Evolutionary conservation across 306 rosid species (phyloP).

Genomic region (Inga leiocalycina): DNA sequence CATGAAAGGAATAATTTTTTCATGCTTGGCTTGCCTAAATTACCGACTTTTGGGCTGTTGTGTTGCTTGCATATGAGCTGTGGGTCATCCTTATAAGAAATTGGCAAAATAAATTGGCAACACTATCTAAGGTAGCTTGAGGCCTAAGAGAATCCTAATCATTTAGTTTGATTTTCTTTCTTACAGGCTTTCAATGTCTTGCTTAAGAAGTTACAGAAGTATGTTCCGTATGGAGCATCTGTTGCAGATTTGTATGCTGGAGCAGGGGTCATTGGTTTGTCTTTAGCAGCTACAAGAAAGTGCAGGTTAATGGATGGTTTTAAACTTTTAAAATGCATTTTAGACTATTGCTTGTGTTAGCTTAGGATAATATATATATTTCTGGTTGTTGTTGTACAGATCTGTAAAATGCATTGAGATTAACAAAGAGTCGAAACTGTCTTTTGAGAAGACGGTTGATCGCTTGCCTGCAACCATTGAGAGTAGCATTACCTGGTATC

Average conservation of each 20-base stretch:
- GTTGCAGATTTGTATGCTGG: conserved; percentile 96
- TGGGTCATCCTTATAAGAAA: neutral
- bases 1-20: conserved; percentile 21
- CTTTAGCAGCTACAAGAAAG: conserved; percentile 86
- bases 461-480: conserved; percentile 66
- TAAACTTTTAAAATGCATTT: conserved; percentile 21
- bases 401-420: conserved; percentile 93
- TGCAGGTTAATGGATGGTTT: conserved; percentile 73
- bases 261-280: conserved; percentile 93
- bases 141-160: neutral
- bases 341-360: conserved; percentile 23
- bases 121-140: neutral
- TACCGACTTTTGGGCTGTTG: neutral
- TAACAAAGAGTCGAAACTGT: conserved; percentile 84
- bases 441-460: conserved; percentile 86
- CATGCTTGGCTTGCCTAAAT: conserved; percentile 19
- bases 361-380: conserved; percentile 18
- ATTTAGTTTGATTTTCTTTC: conserved; percentile 10
- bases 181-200: conserved; percentile 83
- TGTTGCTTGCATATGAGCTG: neutral
- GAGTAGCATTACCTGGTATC: conserved; percentile 90
- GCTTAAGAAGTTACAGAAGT: conserved; percentile 83
- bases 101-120: neutral
- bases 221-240: conserved; percentile 87
- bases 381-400: conserved; percentile 44